Percentiles rank a stretch among this genome's conserved stretches.
Evolutionary conservation across 805 yeast species (phyloP).

Genomic region (Hanseniaspora lindneri): DNA sequence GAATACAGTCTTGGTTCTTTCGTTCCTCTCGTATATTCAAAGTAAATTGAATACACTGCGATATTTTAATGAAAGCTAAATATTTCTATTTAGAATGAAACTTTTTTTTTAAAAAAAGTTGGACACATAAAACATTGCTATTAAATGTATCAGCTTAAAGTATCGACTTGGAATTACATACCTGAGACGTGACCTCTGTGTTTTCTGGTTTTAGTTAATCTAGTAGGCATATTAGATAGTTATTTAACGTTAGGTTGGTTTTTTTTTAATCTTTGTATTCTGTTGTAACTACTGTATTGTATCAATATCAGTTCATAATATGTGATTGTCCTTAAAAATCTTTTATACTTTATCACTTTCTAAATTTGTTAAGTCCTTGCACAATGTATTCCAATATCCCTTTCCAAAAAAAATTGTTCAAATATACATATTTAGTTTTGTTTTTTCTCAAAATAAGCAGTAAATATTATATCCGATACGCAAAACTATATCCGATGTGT

Average conservation of each 20-base stretch:
- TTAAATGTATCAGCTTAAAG: neutral
- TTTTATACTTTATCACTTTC: too few relatives aligned
- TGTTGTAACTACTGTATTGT: too few relatives aligned
- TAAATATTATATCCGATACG: too few relatives aligned
- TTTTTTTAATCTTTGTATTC: neutral
- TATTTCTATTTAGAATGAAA: neutral
- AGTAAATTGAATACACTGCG: constrained; percentile 2
- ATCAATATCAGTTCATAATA: too few relatives aligned
- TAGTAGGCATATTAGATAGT: constrained; percentile 76
- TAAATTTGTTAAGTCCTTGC: too few relatives aligned
- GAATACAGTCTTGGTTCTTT: constrained; percentile 30
- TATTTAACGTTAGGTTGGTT: constrained; percentile 6
- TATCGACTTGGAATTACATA: constrained; percentile 39
- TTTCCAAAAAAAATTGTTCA: too few relatives aligned
- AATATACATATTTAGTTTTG: too few relatives aligned
- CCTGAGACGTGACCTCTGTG: constrained; percentile 99
- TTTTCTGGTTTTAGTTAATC: constrained; percentile 98
- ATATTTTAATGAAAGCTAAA: neutral
- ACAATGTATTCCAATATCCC: too few relatives aligned
- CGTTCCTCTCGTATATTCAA: constrained; percentile 26
- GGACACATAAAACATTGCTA: neutral
- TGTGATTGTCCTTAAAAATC: too few relatives aligned
- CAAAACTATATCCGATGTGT: too few relatives aligned
- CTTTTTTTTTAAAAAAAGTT: neutral
- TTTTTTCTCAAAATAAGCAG: too few relatives aligned